These are phyloP conservation scores for Tephrocybe rancida DNA, from an alignment of 768 basidiomycete genomes.

Conservation along the genomic window DNA sequence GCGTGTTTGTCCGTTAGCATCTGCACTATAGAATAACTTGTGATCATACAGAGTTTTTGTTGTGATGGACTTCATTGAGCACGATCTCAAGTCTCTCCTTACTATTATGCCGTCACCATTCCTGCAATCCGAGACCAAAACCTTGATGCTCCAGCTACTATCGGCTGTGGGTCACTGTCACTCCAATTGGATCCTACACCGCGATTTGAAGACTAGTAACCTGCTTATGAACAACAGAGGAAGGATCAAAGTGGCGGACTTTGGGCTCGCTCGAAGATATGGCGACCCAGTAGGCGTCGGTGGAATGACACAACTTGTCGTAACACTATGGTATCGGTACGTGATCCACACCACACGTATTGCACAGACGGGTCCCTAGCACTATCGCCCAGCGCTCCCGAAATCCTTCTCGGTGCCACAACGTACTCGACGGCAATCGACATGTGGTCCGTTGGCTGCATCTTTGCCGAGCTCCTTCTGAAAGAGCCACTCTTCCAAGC, in stretches of 20 bases:
- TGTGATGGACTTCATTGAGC: conserved; percentile 99
- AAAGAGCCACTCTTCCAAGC: conserved; percentile 98
- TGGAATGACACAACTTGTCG: conserved; percentile 98
- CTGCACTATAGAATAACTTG: conserved; percentile 28
- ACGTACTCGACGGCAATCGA: conserved; percentile 96
- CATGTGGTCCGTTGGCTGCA: conserved; percentile 99
- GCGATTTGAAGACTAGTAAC: conserved; percentile 97
- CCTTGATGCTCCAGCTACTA: conserved; percentile 88
- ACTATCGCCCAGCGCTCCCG: conserved; percentile 71
- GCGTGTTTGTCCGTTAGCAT: conserved; percentile 45
- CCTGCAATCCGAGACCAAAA: conserved; percentile 98
- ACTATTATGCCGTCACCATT: conserved; percentile 96
- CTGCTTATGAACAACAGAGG: conserved; percentile 99
- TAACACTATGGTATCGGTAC: conserved; percentile 98
- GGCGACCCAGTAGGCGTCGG: conserved; percentile 96
- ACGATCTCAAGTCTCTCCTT: conserved; percentile 96
- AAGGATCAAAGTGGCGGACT: conserved; percentile 98
- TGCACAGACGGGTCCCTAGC: conserved; percentile 11
- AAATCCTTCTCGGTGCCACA: conserved; percentile 90
- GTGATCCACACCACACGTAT: conserved; percentile 15
- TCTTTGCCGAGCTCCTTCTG: conserved; percentile 93
- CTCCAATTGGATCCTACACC: conserved; percentile 95
- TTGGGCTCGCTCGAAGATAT: conserved; percentile 93
- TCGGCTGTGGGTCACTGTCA: conserved; percentile 95
- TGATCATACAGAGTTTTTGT: conserved; percentile 81